Evolutionary conservation across 805 yeast genomes (phyloP).

Genomic region (Candida palmyrensis): DNA sequence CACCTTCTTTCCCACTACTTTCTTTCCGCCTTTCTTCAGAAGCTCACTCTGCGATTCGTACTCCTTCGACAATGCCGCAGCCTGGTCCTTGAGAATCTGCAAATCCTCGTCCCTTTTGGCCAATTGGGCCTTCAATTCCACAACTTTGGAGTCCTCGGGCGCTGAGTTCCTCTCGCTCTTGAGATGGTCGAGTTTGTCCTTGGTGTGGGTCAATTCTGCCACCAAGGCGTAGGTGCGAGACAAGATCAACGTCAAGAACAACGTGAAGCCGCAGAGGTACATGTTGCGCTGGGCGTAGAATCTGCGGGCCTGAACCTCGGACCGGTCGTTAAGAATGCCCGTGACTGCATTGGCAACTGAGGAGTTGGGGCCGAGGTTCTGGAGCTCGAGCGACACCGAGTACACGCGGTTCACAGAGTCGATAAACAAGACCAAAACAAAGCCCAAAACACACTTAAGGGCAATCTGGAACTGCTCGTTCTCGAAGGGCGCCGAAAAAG

Average conservation of each 20-base stretch:
- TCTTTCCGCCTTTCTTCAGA: no score
- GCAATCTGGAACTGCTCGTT: constrained; percentile 70
- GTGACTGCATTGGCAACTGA: constrained; percentile 13
- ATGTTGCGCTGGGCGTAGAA: constrained; percentile 96
- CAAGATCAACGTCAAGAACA: constrained; percentile 81
- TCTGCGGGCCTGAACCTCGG: constrained; percentile 84
- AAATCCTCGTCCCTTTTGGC: constrained; percentile 61
- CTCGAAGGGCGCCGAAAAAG: constrained; percentile 64
- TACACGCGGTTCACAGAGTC: constrained; percentile 85
- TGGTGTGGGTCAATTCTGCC: constrained; percentile 61
- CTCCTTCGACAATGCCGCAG: constrained; percentile 58
- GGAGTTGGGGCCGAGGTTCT: constrained; percentile 15
- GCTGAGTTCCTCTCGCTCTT: no score
- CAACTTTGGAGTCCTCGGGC: constrained; percentile 36
- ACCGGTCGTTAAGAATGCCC: constrained; percentile 49
- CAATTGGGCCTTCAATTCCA: constrained; percentile 39
- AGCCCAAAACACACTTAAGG: constrained; percentile 75
- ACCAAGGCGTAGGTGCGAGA: constrained; percentile 81
- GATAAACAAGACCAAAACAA: constrained; percentile 75
- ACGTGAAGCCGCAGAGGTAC: constrained; percentile 92
- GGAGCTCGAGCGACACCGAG: constrained; percentile 60
- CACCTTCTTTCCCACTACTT: no score
- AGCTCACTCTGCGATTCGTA: no score
- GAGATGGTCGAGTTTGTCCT: constrained; percentile 48
- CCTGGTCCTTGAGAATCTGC: constrained; percentile 66